phyloP scores from a whole-genome alignment of 2,329 filamentous ascomycete genomes.

The Pseudogymnoascus sp. region DNA sequence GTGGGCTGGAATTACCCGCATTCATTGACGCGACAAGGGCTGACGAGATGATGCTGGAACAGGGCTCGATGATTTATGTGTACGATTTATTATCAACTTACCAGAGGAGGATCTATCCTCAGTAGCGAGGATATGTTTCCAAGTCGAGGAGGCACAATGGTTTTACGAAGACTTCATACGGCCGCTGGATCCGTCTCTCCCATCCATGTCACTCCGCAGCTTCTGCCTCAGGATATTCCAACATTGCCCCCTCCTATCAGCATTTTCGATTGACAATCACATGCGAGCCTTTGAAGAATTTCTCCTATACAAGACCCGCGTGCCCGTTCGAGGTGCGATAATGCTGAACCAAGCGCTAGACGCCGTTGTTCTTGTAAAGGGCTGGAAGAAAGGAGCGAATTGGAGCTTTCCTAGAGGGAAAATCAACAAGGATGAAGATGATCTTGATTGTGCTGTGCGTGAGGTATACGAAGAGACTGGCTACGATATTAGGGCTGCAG shows the following conservation, averaged over 20 bases:
- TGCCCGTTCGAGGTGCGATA: slow-evolving; percentile 90
- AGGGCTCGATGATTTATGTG: slow-evolving; percentile 97
- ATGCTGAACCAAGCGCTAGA: slow-evolving; percentile 93
- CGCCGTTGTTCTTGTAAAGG: slow-evolving; percentile 83
- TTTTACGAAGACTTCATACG: slow-evolving; percentile 99
- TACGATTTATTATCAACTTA: slow-evolving; percentile 96
- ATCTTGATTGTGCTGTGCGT: slow-evolving; percentile 84
- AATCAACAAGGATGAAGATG: slow-evolving; percentile 94
- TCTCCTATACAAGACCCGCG: slow-evolving; percentile 83
- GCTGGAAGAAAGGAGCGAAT: slow-evolving; percentile 92
- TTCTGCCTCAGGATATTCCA: slow-evolving; percentile 90
- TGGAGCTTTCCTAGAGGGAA: slow-evolving; percentile 98
- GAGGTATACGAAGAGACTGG: slow-evolving; percentile 97
- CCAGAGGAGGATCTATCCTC: slow-evolving; percentile 83
- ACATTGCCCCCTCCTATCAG: slow-evolving; percentile 80
- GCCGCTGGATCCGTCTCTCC: slow-evolving; percentile 73
- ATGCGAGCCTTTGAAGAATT: slow-evolving; percentile 84
- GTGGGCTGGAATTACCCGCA: neutral
- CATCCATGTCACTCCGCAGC: slow-evolving; percentile 71
- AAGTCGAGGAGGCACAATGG: slow-evolving; percentile 99
- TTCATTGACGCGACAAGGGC: neutral
- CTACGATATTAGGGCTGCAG: slow-evolving; percentile 67
- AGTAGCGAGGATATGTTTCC: slow-evolving; percentile 92
- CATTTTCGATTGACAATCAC: slow-evolving; percentile 69
- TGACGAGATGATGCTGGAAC: slow-evolving; percentile 14